phyloP scores from a whole-genome alignment of 2,329 filamentous ascomycete species.

The Aulographum hederae region DNA sequence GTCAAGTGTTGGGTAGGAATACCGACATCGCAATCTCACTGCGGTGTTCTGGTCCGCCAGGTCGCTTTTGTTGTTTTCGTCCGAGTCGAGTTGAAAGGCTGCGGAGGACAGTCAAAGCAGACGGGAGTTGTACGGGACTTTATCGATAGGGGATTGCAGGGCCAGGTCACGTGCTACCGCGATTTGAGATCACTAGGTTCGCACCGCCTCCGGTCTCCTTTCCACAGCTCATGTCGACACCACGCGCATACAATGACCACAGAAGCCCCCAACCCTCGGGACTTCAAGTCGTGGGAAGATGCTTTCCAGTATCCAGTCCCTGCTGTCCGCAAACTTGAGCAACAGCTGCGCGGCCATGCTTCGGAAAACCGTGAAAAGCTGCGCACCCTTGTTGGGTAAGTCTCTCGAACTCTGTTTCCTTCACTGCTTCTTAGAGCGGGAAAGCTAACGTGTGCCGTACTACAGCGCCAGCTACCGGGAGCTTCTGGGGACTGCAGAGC shows the following conservation, averaged over 20 bases:
- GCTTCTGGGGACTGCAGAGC: constrained; percentile 77
- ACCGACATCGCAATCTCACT: too few species aligned
- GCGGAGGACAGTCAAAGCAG: too few species aligned
- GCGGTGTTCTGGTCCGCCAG: too few species aligned
- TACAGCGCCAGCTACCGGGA: constrained; percentile 58
- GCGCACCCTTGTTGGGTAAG: constrained; percentile 46
- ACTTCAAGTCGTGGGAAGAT: constrained; percentile 44
- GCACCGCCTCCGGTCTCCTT: too few species aligned
- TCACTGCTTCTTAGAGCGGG: neutral
- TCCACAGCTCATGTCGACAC: too few species aligned
- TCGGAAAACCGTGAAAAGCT: constrained; percentile 47
- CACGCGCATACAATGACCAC: constrained; percentile 35
- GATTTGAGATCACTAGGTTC: too few species aligned
- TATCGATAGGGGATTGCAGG: too few species aligned
- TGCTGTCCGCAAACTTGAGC: constrained; percentile 42
- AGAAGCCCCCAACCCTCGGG: constrained; percentile 36
- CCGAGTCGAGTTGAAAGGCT: too few species aligned
- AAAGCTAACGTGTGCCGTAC: neutral
- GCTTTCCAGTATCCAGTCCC: constrained; percentile 48
- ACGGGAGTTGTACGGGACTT: too few species aligned
- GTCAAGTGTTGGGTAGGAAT: too few species aligned
- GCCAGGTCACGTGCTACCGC: too few species aligned
- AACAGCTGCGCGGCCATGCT: constrained; percentile 43
- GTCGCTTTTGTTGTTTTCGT: too few species aligned
- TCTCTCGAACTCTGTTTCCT: neutral